Evolutionary conservation across 2,329 filamentous ascomycete genomes (phyloP), one percentile per base, ranked within the genome.

Genomic region (Aureobasidium pullulans): DNA sequence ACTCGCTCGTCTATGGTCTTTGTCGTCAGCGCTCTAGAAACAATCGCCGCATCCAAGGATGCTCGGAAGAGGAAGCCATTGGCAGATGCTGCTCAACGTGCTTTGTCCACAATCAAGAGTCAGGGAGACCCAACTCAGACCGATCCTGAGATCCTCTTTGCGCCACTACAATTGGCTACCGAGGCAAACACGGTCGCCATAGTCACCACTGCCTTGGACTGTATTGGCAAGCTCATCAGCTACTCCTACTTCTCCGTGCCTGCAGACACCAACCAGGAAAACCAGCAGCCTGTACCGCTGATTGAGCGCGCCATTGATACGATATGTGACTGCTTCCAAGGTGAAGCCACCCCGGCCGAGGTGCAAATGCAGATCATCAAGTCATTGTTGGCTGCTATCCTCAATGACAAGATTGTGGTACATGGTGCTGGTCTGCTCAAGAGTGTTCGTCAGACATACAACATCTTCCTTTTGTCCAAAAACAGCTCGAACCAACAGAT

Each of bases 381-480:
- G 76, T 97, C 94, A 1, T 79, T 99, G 61, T 79, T 99, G 61
- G 92, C 94, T 13, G 95, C 95, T 13, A 94, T 99, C 13, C 79
- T 99, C 64, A 97, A 97, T 71, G 94, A 99, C 77, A 99, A 97
- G 77, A 96, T 97, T 64, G 91, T 99, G 44, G 95, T 99, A 1
- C 94, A 99, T 72, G 94, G 94, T 61, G 93, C 94, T 39, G 95
- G 94, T 64, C 81, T 99, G 63, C 81, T 99, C 64, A 99, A 99
- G 77, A 93, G 94, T 58, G 91, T 99, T 64, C 88, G 94, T 66
- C 90, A 97, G 74, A 96, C 96, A 61, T 99, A 99, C 80, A 99
- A 99, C 77, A 95, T 99, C 66, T 99, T 99, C 73, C 81, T 99
- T 62, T 84, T 97, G 53, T 97, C 93, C 65, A 91, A 94, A 70